Percentiles rank a stretch among this genome's conserved stretches.
phyloP scores from a whole-genome alignment of 2,329 filamentous ascomycete genomes.

The Aureobasidium pullulans region DNA sequence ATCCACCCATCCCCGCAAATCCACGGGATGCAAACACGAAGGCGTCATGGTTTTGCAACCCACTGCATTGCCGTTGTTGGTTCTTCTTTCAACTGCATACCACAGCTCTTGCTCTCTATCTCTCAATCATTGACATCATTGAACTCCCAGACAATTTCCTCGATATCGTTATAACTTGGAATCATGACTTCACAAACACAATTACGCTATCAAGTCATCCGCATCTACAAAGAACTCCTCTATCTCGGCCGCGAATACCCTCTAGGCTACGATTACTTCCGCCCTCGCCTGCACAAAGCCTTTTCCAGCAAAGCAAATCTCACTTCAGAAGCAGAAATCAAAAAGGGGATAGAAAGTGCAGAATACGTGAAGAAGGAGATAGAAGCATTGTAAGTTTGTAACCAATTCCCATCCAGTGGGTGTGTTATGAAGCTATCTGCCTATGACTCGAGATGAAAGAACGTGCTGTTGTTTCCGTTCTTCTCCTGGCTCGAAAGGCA shows the following conservation, averaged over 20 bases:
- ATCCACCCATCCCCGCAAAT: not conserved
- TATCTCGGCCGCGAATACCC: constrained; percentile 82
- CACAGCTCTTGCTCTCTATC: not conserved
- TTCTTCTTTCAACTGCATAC: not conserved
- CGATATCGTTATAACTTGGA: constrained; percentile 33
- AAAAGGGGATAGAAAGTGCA: constrained; percentile 65
- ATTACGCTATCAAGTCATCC: constrained; percentile 71
- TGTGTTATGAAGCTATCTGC: too few relatives aligned
- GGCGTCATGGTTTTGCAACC: constrained; percentile 7
- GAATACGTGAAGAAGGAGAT: constrained; percentile 94
- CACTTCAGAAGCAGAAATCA: constrained; percentile 66
- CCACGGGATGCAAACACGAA: not conserved
- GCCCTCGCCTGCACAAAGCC: constrained; percentile 71
- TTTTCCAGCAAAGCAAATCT: constrained; percentile 70
- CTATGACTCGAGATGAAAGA: not conserved
- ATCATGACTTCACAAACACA: constrained; percentile 28
- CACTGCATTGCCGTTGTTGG: not conserved
- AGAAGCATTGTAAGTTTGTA: constrained; percentile 69
- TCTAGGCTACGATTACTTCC: constrained; percentile 74
- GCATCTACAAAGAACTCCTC: constrained; percentile 87
- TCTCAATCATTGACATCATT: too few relatives aligned
- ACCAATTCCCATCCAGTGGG: constrained; percentile 5
- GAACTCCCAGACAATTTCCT: not conserved
- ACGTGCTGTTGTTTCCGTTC: constrained; percentile 1
- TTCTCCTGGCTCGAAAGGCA: not conserved